Evolutionary conservation across 2,329 filamentous ascomycete genomes (phyloP).

Genomic region (Xylaria sp.): DNA sequence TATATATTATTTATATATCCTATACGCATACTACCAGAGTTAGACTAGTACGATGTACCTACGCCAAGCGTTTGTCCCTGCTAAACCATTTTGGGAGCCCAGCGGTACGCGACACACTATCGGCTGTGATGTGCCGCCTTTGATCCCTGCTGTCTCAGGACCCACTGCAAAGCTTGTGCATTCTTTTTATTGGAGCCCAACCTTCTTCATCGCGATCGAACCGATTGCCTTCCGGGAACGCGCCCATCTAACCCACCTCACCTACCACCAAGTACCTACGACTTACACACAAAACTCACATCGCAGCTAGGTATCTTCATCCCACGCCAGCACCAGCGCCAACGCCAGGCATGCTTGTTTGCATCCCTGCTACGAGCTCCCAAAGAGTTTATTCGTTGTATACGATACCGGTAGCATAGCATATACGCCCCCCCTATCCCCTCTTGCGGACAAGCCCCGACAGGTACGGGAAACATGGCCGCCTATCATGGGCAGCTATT

Average conservation of each 20-base stretch:
- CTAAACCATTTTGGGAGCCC: slow-evolving; percentile 14
- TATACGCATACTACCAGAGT: no score
- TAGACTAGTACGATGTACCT: no score
- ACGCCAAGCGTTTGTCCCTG: no score
- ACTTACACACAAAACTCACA: background rate
- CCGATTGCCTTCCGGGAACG: slow-evolving; percentile 35
- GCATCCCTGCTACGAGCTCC: slow-evolving; percentile 40
- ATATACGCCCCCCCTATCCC: background rate
- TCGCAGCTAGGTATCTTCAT: background rate
- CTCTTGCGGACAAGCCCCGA: background rate
- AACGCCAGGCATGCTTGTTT: slow-evolving; percentile 41
- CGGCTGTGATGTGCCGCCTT: slow-evolving; percentile 11
- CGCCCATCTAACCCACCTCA: background rate
- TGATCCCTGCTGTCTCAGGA: slow-evolving; percentile 13
- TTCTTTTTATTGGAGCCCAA: slow-evolving; percentile 9
- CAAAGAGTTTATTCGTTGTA: background rate
- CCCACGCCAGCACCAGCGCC: slow-evolving; percentile 33
- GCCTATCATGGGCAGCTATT: background rate
- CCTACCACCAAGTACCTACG: background rate
- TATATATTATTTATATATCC: no score
- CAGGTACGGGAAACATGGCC: background rate
- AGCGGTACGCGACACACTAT: slow-evolving; percentile 22
- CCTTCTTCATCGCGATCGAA: slow-evolving; percentile 42
- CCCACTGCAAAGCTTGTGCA: slow-evolving; percentile 2
- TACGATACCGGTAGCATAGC: no score